A percentile compares a stretch with the other conserved stretches of the same genome.
Evolutionary conservation across 164 flowering plant genomes (phyloP).

Genomic region (Berberis vulgaris): DNA sequence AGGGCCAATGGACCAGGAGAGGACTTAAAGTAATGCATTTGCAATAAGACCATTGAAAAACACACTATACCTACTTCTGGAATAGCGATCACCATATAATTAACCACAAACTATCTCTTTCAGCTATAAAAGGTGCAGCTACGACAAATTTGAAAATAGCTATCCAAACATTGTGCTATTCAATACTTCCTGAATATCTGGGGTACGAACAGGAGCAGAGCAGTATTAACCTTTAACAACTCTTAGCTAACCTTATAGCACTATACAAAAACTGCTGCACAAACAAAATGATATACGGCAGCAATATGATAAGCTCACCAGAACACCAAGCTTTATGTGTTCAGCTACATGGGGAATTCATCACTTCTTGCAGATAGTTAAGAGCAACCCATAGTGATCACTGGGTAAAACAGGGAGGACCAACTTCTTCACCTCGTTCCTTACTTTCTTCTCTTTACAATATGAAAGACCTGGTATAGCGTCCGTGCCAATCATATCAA

Average conservation of each 20-base stretch:
- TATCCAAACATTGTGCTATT: too few species aligned
- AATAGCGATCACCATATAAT: too few species aligned
- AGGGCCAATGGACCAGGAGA: too few species aligned
- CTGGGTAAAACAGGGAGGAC: constrained; percentile 91
- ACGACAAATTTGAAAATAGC: too few species aligned
- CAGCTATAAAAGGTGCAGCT: too few species aligned
- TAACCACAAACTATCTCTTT: too few species aligned
- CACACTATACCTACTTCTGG: too few species aligned
- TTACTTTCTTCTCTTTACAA: constrained; percentile 69
- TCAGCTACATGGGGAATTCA: not conserved
- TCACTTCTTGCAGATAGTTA: constrained; percentile 34
- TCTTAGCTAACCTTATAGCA: not conserved
- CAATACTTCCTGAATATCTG: too few species aligned
- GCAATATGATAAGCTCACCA: not conserved
- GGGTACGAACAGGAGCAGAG: too few species aligned
- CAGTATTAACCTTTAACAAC: not conserved
- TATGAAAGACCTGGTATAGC: constrained; percentile 66
- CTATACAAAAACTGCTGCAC: not conserved
- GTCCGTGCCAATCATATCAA: constrained; percentile 80
- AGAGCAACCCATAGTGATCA: constrained; percentile 89
- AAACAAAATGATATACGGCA: not conserved
- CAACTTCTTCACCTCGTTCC: constrained; percentile 36
- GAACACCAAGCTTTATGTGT: not conserved
- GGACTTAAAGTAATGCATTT: too few species aligned
- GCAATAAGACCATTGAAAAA: too few species aligned